Base-by-base conservation (phyloP, 2,329 filamentous ascomycete species). In the Fusarium mundagurra region DNA sequence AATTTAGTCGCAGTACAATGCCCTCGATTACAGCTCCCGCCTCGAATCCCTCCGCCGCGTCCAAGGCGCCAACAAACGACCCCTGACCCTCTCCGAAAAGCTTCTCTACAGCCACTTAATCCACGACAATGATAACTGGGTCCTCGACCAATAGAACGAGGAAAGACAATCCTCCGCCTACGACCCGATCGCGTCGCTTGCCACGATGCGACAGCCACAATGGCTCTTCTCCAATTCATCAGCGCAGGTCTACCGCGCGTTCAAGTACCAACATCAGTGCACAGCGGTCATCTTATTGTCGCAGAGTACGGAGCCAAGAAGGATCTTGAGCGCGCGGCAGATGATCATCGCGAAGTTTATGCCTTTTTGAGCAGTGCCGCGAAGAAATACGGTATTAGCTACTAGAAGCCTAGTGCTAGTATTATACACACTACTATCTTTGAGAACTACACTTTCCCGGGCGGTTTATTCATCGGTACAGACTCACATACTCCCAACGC, bases 361-460 rank as follows among this genome's bases (percentile, higher is more conserved):
- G 79, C 79, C 0, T 85, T 85, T 43, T 69, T 84, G 9, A 80
- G 79, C 55, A 83, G 80, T 43, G 81, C 82, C 0, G 82, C 83
- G 14, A 83, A 83, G 69, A 86, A 86, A 68, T 87, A 87, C 33
- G 84, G 84, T 2, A 86, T 87, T 55, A 81, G 81, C 2, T 83
- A 81, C 48, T 84, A 82, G 82, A 83, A 82, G 33, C 77, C 80
- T 20, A 81, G 80, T 5, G 81, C 81, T 1, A 81, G 81, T 7
- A 83, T 83, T 20, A 83, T 84, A 27, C 83, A 84, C 69, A 81
- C 78, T 1, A 83, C 81, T 1, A 81, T 84, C 24, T 83, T 84
- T 44, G 83, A 85, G 67, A 83, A 84, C 58, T 84, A 84, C 58
- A 80, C 77, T 20, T 80, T 81, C 16, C 81, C 81, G 3, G 81